These are phyloP conservation scores for Fusarium humuli DNA, from an alignment of 2,329 filamentous ascomycete species.

Conservation along the genomic window DNA sequence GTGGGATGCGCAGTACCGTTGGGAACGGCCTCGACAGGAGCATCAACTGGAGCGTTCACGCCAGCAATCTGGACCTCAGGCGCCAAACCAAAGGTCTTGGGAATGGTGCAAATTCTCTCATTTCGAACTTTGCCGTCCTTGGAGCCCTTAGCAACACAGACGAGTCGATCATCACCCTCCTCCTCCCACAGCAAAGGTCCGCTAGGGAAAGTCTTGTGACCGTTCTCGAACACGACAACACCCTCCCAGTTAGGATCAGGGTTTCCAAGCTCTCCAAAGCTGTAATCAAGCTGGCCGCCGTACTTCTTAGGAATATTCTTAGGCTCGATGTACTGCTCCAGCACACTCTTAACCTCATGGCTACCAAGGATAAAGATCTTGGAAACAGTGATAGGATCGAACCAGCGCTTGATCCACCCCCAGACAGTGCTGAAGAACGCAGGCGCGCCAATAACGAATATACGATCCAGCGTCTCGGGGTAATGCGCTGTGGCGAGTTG, in stretches of 20 bases:
- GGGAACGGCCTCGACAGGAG: background rate
- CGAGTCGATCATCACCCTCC: slow-evolving; percentile 58
- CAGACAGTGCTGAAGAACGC: slow-evolving; percentile 92
- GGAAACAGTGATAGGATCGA: slow-evolving; percentile 90
- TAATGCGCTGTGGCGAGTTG: slow-evolving; percentile 92
- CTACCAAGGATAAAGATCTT: slow-evolving; percentile 92
- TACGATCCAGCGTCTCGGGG: slow-evolving; percentile 82
- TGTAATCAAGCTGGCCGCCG: slow-evolving; percentile 86
- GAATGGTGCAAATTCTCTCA: slow-evolving; percentile 64
- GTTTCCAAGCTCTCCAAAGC: slow-evolving; percentile 79
- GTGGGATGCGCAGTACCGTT: slow-evolving; percentile 16
- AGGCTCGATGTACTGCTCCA: slow-evolving; percentile 83
- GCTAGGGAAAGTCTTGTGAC: slow-evolving; percentile 63
- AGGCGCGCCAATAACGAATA: slow-evolving; percentile 85
- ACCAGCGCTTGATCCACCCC: slow-evolving; percentile 97
- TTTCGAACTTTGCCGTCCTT: slow-evolving; percentile 58
- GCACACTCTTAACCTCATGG: slow-evolving; percentile 78
- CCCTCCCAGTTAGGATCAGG: slow-evolving; percentile 73
- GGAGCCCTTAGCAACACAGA: slow-evolving; percentile 66
- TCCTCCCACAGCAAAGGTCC: slow-evolving; percentile 70
- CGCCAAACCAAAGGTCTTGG: slow-evolving; percentile 51
- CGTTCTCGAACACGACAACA: slow-evolving; percentile 64
- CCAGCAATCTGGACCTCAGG: slow-evolving; percentile 22
- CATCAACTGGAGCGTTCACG: background rate
- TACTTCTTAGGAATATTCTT: slow-evolving; percentile 90